Evolutionary conservation across 2,329 filamentous ascomycete genomes (phyloP), one percentile per base, ranked within the genome.

Genomic region (Aspergillus sp.): DNA sequence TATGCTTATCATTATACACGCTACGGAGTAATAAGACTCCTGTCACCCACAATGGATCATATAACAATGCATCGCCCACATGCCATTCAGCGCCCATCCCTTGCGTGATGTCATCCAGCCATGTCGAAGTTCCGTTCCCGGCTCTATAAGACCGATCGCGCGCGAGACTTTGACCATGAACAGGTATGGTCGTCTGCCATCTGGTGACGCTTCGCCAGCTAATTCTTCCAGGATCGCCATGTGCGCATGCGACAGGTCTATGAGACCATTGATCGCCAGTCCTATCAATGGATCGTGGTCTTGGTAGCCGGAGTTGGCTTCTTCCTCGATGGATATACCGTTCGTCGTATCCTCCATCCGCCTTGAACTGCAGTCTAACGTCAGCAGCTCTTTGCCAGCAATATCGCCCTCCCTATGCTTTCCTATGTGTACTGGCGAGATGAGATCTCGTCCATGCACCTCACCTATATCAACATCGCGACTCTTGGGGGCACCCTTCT

Each of bases 351-450:
- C 3, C 3, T 10, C 4, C 20, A 6, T 9, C 8, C 10, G 7
- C 1, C 9, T 48, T 11, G 20, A 24, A 20, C 13, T 1, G 17
- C 38, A 30, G 17, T 22, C 11, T 38, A 11, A 22, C 4, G 20
- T 33, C 54, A 53, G 45, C 55, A 74, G 65, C 65, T 80, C 10
- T 80, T 80, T 60, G 76, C 76, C 14, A 76, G 72, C 53, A 80
- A 80, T 42, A 73, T 78, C 54, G 73, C 77, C n/a, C 61, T 79
- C 4, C 77, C 78, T 0, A 76, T 78, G 68, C 66, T 79, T 9
- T 67, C 68, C 20, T 74, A 75, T 50, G 72, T 79, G 22, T 80
- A 79, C 63, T 80, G 76, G 74, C 59, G 60, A 26, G 61, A 74
- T 17, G 67, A 72, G 4, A 61, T 57, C 45, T 64, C 70, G 3